Evolutionary conservation across 2,329 filamentous ascomycete species (phyloP), one percentile per base, ranked within the genome.

Genomic region (Proliferodiscus dingleyae): DNA sequence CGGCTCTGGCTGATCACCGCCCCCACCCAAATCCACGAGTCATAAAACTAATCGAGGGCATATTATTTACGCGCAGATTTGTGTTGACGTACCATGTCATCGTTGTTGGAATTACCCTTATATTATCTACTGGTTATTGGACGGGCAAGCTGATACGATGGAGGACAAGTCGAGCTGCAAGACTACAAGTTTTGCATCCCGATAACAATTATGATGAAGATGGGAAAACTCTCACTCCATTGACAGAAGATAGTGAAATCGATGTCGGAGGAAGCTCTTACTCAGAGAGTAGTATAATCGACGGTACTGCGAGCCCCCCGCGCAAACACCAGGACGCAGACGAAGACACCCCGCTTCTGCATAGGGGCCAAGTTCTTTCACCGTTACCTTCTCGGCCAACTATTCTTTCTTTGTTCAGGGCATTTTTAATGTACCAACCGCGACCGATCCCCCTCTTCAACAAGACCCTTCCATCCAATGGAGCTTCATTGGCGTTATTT

Each of bases 381-480:
- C 18, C 38, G 24, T 13, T 23, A 11, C 24, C 28, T 11, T 18
- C 29, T 41, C 50, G 15, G 41, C 43, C 11, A 23, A 47, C 53
- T 1, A 38, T 60, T 23, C 13, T 46, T n/a, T 50, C 48, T 7
- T 41, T 5, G 6, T 21, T 56, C 46, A 50, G 55, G 44, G 53
- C 56, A 37, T 47, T 60, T 30, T 41, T 81, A 13, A 72, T 76
- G 49, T 78, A 81, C 47, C 80, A 84, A 55, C 80, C 80, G 11
- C 62, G 55, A 13, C 72, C 73, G 0, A 66, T 83, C 10, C 78
- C 77, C 0, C n/a, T 81, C 19, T 49, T 83, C 56, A 73, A 79
- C 59, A 77, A 76, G 44, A 63, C 65, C 1, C 66, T 82, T 2
- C 80, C 81, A 0, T 71, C 75, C 5, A 83, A 83, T 53, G 71